Evolutionary conservation across 495 filamentous ascomycete genomes (phyloP).

Genomic region (Platismatia glauca): DNA sequence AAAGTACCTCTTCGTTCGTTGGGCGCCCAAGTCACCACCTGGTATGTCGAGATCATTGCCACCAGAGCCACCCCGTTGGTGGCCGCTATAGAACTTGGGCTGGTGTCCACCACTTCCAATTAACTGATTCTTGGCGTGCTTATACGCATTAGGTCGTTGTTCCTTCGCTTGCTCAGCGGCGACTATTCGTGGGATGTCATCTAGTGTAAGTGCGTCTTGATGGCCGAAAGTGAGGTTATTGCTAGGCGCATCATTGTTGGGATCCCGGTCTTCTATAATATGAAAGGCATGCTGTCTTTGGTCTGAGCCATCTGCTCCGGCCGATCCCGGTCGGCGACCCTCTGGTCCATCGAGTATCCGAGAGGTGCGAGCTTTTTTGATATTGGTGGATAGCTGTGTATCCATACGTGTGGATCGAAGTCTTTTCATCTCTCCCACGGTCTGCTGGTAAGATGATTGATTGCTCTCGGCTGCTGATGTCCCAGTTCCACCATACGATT

Average conservation of each 20-base stretch:
- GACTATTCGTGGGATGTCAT: conserved; percentile 96
- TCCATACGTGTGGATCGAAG: conserved; percentile 89
- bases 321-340: conserved; percentile 68
- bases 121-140: conserved; percentile 65
- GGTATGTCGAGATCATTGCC: conserved; percentile 45
- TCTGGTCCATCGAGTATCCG: conserved; percentile 89
- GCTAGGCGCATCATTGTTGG: conserved; percentile 55
- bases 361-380: conserved; percentile 81
- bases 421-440: conserved; percentile 86
- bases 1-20: conserved; percentile 73
- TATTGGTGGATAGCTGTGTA: conserved; percentile 82
- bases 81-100: conserved; percentile 60
- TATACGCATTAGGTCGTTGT: conserved; percentile 76
- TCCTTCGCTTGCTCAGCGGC: conserved; percentile 91
- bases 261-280: conserved; percentile 79
- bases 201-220: conserved; percentile 82
- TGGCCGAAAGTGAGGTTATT: conserved; percentile 77
- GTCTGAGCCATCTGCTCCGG: conserved; percentile 56
- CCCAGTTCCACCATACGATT: conserved; percentile 62
- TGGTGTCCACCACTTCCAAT: conserved; percentile 53
- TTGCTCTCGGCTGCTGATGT: conserved; percentile 44
- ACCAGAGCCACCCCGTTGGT: conserved; percentile 69
- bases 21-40: conserved; percentile 39
- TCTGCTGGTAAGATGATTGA: conserved; percentile 83
- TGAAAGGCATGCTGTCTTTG: conserved; percentile 54